phyloP scores from a whole-genome alignment of 805 yeast genomes.

The Metschnikowia cubensis region DNA sequence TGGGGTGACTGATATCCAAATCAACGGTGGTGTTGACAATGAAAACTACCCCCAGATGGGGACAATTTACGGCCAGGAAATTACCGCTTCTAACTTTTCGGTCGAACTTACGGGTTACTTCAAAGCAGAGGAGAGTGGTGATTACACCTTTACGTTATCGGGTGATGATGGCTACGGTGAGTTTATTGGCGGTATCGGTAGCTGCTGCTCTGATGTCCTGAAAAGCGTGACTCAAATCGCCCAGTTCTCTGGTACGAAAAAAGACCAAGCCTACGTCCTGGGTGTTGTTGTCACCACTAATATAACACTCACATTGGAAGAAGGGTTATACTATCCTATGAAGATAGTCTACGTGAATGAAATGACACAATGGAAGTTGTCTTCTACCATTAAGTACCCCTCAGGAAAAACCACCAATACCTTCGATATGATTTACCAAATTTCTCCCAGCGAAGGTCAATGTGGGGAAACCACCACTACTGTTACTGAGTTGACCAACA shows the following conservation, averaged over 20 bases:
- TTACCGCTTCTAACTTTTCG: constrained; percentile 3
- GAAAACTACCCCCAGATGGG: neutral
- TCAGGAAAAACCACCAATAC: constrained; percentile 1
- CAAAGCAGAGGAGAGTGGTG: constrained; percentile 1
- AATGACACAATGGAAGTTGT: constrained; percentile 4
- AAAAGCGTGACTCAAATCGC: neutral
- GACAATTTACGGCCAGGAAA: constrained; percentile 3
- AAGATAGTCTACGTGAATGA: constrained; percentile 7
- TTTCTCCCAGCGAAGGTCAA: neutral
- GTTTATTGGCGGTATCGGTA: constrained; percentile 5
- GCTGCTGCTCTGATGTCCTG: constrained; percentile 3
- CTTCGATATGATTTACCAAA: constrained; percentile 2
- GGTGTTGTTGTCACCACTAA: neutral
- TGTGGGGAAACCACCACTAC: constrained; percentile 3
- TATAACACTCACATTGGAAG: neutral
- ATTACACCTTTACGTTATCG: constrained; percentile 4
- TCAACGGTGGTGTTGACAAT: neutral
- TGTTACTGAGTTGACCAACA: neutral
- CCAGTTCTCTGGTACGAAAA: neutral
- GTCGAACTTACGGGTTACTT: constrained; percentile 5
- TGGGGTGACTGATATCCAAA: neutral
- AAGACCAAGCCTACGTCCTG: neutral
- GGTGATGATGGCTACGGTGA: constrained; percentile 9
- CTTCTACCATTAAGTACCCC: neutral
- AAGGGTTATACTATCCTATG: constrained; percentile 8